phyloP scores from a whole-genome alignment of 2,329 filamentous ascomycete species.

The Lecanicillium sp. region DNA sequence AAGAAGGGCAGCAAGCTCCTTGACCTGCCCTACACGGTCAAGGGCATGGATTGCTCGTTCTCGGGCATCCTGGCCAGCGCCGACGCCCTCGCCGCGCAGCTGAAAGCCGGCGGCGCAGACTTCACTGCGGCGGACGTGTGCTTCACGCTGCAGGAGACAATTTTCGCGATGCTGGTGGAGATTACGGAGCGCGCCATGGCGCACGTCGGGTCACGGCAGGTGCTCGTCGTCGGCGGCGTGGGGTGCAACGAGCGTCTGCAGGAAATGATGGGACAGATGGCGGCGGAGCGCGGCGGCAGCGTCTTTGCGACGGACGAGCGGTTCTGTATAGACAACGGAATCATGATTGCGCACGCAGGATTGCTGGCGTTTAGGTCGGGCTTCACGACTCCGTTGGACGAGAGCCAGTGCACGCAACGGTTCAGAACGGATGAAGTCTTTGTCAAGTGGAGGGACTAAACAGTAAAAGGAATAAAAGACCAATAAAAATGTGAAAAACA shows the following conservation, averaged over 20 bases:
- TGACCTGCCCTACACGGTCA: slow-evolving; percentile 91
- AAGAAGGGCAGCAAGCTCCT: slow-evolving; percentile 66
- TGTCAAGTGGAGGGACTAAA: slow-evolving; percentile 66
- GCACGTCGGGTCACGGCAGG: slow-evolving; percentile 84
- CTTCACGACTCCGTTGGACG: slow-evolving; percentile 67
- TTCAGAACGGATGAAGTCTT: slow-evolving; percentile 79
- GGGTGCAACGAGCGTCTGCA: slow-evolving; percentile 92
- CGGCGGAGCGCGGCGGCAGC: slow-evolving; percentile 75
- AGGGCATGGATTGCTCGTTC: slow-evolving; percentile 98
- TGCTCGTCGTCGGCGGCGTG: slow-evolving; percentile 91
- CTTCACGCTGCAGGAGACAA: slow-evolving; percentile 90
- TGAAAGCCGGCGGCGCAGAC: slow-evolving; percentile 44
- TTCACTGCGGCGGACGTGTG: slow-evolving; percentile 82
- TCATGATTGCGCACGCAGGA: slow-evolving; percentile 98
- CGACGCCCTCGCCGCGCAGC: slow-evolving; percentile 70
- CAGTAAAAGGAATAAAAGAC: background rate
- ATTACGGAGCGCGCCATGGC: slow-evolving; percentile 99
- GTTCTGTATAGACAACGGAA: slow-evolving; percentile 98
- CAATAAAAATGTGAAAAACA: background rate
- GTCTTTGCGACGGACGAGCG: slow-evolving; percentile 95
- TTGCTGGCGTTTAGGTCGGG: slow-evolving; percentile 79
- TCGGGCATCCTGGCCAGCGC: slow-evolving; percentile 82
- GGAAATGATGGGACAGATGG: slow-evolving; percentile 98
- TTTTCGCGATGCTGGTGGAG: slow-evolving; percentile 95
- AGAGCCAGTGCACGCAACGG: slow-evolving; percentile 79